phyloP scores from a whole-genome alignment of 225 moss, liverwort and hornwort species.

The Takakia lepidozioides region DNA sequence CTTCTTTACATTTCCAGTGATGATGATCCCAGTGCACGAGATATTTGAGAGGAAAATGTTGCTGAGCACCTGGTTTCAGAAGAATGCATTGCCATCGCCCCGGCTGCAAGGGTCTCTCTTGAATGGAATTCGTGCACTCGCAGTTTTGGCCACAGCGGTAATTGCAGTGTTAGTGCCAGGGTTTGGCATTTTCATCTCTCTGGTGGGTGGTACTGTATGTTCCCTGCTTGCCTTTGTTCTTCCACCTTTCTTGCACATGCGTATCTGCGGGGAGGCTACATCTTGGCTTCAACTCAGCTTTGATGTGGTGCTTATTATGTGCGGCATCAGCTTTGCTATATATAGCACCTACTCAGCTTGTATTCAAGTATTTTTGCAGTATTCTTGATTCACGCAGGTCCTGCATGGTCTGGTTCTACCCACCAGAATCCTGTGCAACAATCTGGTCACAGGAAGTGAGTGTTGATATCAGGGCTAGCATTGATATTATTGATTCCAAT shows the following conservation, averaged over 20 bases:
- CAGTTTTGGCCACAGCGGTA: constrained; percentile 49
- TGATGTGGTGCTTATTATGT: constrained; percentile 46
- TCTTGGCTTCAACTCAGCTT: constrained; percentile 15
- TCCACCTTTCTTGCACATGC: constrained; percentile 73
- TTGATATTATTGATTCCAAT: too few species aligned
- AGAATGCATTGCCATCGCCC: constrained; percentile 19
- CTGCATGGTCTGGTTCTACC: too few species aligned
- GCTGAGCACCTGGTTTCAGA: constrained; percentile 57
- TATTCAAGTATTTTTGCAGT: constrained; percentile 35
- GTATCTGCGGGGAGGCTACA: constrained; percentile 30
- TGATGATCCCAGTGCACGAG: constrained; percentile 95
- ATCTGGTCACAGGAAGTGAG: too few species aligned
- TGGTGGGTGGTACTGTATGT: constrained; percentile 91
- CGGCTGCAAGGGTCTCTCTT: constrained; percentile 23
- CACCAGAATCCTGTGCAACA: too few species aligned
- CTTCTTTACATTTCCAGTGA: constrained; percentile 90
- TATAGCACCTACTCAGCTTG: constrained; percentile 51
- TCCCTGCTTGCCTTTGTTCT: constrained; percentile 84
- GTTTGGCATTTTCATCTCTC: constrained; percentile 76
- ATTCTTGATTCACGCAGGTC: too few species aligned
- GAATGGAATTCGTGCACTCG: constrained; percentile 42
- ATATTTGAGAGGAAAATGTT: constrained; percentile 74
- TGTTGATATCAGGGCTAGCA: too few species aligned
- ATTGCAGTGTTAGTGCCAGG: constrained; percentile 78
- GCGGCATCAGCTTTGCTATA: constrained; percentile 47